A percentile compares a stretch with the other conserved stretches of the same genome.
Evolutionary conservation across 2,329 filamentous ascomycete species (phyloP).

Genomic region (Alternaria conjuncta): DNA sequence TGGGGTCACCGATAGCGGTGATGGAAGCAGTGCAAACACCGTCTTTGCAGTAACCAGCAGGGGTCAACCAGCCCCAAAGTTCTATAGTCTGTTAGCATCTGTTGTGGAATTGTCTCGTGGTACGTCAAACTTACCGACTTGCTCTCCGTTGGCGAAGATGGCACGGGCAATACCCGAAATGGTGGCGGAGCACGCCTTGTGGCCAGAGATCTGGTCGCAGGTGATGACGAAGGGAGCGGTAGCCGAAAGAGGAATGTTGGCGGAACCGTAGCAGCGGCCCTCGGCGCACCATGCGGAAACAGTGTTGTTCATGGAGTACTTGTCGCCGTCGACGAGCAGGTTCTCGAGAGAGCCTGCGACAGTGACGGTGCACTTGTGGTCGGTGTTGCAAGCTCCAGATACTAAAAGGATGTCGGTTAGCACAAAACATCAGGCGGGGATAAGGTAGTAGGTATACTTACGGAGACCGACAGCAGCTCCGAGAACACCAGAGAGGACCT

Average conservation of each 20-base stretch:
- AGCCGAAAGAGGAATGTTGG: not conserved
- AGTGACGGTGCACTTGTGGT: conserved; percentile 3
- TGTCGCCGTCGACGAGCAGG: conserved; percentile 10
- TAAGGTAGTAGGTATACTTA: not conserved
- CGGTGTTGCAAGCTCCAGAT: conserved; percentile 1
- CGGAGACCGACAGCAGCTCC: not conserved
- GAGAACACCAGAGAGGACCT: not conserved
- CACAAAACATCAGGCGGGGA: too few species aligned
- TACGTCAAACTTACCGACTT: conserved; percentile 4
- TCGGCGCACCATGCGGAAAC: conserved; percentile 1
- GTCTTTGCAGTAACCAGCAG: conserved; percentile 5
- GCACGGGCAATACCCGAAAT: conserved; percentile 4
- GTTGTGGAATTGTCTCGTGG: not conserved
- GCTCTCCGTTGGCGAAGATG: conserved; percentile 5
- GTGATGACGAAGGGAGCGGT: conserved; percentile 9
- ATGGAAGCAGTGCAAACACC: conserved; percentile 10
- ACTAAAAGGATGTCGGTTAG: not conserved
- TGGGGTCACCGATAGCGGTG: conserved; percentile 5
- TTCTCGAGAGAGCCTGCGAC: conserved; percentile 8
- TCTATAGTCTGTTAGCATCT: not conserved
- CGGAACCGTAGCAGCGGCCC: conserved; percentile 8
- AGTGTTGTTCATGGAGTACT: conserved; percentile 1
- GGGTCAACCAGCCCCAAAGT: conserved; percentile 10
- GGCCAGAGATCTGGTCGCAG: conserved; percentile 1
- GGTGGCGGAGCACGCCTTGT: conserved; percentile 3